Conservation (phyloP, 225 moss, liverwort and hornwort species). For the Sphagnum contortum region DNA sequence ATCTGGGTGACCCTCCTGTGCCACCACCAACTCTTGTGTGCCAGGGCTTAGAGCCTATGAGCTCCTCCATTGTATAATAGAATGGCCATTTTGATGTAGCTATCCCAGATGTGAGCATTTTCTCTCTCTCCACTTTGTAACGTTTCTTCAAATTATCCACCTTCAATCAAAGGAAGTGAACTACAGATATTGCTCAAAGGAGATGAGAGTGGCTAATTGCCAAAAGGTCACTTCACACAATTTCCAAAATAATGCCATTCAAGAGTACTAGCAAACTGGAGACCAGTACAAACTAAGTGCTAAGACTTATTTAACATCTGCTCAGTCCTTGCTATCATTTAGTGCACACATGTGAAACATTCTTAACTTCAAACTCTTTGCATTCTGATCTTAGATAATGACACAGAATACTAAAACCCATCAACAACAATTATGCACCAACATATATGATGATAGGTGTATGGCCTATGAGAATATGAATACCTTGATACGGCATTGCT, state of each 20-base stretch:
- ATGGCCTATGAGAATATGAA: no score
- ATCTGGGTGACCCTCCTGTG: slow-evolving; percentile 6
- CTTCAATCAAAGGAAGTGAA: slow-evolving; percentile 1
- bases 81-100: slow-evolving; percentile 36
- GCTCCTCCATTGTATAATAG: slow-evolving; percentile 43
- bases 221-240: no score
- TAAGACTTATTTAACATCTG: slow-evolving; percentile 12
- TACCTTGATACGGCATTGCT: slow-evolving; percentile 56
- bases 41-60: slow-evolving; percentile 38
- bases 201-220: slow-evolving; percentile 3
- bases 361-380: no score
- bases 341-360: no score
- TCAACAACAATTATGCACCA: no score
- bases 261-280: no score
- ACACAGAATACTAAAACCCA: no score
- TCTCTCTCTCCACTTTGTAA: slow-evolving; percentile 43
- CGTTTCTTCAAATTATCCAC: slow-evolving; percentile 47
- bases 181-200: background rate
- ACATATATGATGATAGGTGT: no score
- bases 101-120: slow-evolving; percentile 28
- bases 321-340: slow-evolving; percentile 10
- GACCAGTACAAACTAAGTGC: no score
- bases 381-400: no score
- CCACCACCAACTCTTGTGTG: slow-evolving; percentile 16
- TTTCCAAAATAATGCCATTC: no score